A percentile compares a stretch with the other conserved stretches of the same genome.
Evolutionary conservation across 75 land plant species (phyloP).

Genomic region (Sequoia sempervirens): DNA sequence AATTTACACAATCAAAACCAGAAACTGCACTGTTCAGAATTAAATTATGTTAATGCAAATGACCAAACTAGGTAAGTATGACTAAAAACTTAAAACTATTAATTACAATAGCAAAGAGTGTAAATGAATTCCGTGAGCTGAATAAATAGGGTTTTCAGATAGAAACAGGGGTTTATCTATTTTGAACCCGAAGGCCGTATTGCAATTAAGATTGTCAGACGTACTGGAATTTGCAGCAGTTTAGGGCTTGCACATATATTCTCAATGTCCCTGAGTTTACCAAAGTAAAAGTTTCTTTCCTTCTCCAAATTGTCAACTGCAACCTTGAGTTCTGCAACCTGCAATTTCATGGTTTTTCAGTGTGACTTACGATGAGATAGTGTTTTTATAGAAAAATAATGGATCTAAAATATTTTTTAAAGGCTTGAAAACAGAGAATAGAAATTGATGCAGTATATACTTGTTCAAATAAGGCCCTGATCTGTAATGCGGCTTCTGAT

Average conservation of each 20-base stretch:
- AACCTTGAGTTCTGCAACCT: constrained; percentile 30
- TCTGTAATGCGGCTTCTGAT: constrained; percentile 15
- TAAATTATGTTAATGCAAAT: not conserved
- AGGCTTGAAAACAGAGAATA: not conserved
- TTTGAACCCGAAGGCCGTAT: not conserved
- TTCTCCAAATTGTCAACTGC: constrained; percentile 29
- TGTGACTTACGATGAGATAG: not conserved
- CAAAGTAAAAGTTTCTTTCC: constrained; percentile 39
- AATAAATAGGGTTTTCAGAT: not conserved
- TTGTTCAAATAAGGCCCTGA: constrained; percentile 38
- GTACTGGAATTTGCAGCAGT: constrained; percentile 23
- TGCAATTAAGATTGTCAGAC: not conserved
- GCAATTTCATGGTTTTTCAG: constrained; percentile 3
- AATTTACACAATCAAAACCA: no score
- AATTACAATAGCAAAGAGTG: not conserved
- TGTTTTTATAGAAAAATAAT: not conserved
- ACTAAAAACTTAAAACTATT: not conserved
- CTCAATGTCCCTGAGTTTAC: constrained; percentile 32
- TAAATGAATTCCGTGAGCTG: not conserved
- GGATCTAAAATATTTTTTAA: not conserved
- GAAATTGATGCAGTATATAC: not conserved
- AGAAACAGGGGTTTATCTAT: not conserved
- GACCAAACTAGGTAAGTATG: not conserved
- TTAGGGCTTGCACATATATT: constrained; percentile 25
- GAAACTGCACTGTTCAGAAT: not conserved